These are phyloP conservation scores for Parastagonospora avenae DNA, from an alignment of 2,329 filamentous ascomycete species.

Conservation along the genomic window DNA sequence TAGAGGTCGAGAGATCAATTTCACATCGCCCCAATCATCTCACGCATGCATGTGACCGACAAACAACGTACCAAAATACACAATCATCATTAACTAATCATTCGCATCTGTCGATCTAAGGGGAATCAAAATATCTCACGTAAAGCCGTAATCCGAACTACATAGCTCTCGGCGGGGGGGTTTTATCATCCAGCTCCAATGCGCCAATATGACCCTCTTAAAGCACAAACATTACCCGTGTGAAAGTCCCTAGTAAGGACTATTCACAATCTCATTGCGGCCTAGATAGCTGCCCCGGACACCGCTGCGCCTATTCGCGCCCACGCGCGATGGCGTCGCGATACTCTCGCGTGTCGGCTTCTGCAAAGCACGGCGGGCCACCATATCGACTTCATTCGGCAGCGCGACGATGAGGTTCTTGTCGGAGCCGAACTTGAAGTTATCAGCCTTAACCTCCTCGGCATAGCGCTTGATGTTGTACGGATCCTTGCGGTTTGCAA, in stretches of 20 bases:
- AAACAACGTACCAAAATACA: not conserved
- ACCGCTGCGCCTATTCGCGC: constrained; percentile 40
- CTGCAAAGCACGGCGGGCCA: constrained; percentile 82
- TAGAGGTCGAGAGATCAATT: not conserved
- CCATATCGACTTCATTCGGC: constrained; percentile 98
- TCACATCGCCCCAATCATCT: not conserved
- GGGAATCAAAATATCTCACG: not conserved
- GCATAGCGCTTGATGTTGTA: constrained; percentile 97
- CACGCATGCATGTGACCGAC: not conserved
- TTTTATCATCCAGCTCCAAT: not conserved
- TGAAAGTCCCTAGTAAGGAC: constrained; percentile 57
- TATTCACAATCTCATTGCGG: constrained; percentile 83
- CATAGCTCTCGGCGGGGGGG: not conserved
- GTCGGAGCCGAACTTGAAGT: constrained; percentile 96
- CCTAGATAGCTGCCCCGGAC: constrained; percentile 72
- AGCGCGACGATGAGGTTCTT: constrained; percentile 98
- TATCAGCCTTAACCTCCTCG: constrained; percentile 96
- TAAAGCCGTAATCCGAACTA: not conserved
- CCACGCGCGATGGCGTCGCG: constrained; percentile 62
- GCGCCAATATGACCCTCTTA: not conserved
- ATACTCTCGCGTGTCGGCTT: constrained; percentile 93
- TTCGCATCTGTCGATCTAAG: constrained; percentile 4
- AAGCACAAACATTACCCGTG: not conserved
- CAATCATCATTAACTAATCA: not conserved
- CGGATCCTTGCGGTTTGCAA: constrained; percentile 79